A percentile compares a stretch with the other conserved stretches of the same genome.
Evolutionary conservation across 495 filamentous ascomycete genomes (phyloP).

Genomic region (Apodospora peruviana): DNA sequence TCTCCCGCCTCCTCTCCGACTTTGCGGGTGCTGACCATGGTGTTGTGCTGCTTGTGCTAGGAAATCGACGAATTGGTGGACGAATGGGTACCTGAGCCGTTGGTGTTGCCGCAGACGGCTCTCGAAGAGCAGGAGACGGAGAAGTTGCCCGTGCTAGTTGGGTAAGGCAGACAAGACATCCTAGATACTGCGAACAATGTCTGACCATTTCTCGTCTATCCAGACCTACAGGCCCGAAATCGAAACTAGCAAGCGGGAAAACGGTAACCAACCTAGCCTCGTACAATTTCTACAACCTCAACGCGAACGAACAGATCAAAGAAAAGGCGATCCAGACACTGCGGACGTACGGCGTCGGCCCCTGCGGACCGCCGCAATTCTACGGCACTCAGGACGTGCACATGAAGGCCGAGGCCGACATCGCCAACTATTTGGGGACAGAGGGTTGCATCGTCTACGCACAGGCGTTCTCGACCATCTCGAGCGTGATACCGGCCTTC

Average conservation of each 20-base stretch:
- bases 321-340: conserved; percentile 91
- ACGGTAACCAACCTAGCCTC: conserved; percentile 89
- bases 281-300: conserved; percentile 96
- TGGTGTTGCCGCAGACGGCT: conserved; percentile 65
- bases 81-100: conserved; percentile 92
- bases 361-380: conserved; percentile 94
- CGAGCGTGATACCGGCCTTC: conserved; percentile 90
- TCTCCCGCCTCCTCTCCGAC: background rate
- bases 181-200: background rate
- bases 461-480: conserved; percentile 92
- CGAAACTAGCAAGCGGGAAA: conserved; percentile 81
- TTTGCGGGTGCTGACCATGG: background rate
- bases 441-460: conserved; percentile 89
- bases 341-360: conserved; percentile 90
- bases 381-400: conserved; percentile 99
- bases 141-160: conserved; percentile 78
- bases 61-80: conserved; percentile 97
- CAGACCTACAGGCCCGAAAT: conserved; percentile 84
- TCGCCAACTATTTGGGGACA: conserved; percentile 80
- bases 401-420: conserved; percentile 92
- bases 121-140: conserved; percentile 80
- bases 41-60: conserved; percentile 31
- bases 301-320: conserved; percentile 83
- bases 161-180: conserved; percentile 45
- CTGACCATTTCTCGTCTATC: background rate